These are phyloP conservation scores for Cytospora paraplurivora DNA, from an alignment of 2,329 filamentous ascomycete species.

Conservation along the genomic window DNA sequence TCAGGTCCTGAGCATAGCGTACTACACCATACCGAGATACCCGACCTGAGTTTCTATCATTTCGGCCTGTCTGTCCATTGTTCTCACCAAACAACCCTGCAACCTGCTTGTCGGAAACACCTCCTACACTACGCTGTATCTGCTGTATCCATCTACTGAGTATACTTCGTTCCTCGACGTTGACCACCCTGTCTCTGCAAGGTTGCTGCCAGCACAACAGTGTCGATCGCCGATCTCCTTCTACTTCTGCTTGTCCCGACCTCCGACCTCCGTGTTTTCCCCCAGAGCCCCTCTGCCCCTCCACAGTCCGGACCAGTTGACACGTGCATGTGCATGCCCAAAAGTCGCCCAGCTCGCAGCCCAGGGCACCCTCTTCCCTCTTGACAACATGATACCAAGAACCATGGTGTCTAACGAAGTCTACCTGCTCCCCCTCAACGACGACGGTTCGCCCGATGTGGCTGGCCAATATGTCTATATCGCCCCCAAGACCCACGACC, in stretches of 20 bases:
- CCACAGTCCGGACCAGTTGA: slow-evolving; percentile 6
- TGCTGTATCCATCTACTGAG: not conserved
- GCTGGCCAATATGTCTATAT: slow-evolving; percentile 90
- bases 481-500: slow-evolving; percentile 70
- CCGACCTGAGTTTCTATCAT: not conserved
- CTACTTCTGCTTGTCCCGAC: not conserved
- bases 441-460: slow-evolving; percentile 89
- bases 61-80: not conserved
- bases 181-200: not conserved
- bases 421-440: slow-evolving; percentile 87
- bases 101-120: not conserved
- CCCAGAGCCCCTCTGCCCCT: slow-evolving; percentile 7
- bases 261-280: slow-evolving; percentile 3
- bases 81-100: too few relatives aligned
- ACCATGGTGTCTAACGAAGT: slow-evolving; percentile 71
- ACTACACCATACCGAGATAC: not conserved
- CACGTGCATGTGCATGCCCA: slow-evolving; percentile 21
- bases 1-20: not conserved
- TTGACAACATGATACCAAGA: slow-evolving; percentile 56
- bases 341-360: slow-evolving; percentile 22
- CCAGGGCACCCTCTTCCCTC: slow-evolving; percentile 21
- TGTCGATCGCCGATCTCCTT: slow-evolving; percentile 2
- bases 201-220: not conserved
- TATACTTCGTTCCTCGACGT: not conserved
- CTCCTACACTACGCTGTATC: not conserved